Base-by-base conservation (phyloP, 768 basidiomycete species). In the Suillus sp. region DNA sequence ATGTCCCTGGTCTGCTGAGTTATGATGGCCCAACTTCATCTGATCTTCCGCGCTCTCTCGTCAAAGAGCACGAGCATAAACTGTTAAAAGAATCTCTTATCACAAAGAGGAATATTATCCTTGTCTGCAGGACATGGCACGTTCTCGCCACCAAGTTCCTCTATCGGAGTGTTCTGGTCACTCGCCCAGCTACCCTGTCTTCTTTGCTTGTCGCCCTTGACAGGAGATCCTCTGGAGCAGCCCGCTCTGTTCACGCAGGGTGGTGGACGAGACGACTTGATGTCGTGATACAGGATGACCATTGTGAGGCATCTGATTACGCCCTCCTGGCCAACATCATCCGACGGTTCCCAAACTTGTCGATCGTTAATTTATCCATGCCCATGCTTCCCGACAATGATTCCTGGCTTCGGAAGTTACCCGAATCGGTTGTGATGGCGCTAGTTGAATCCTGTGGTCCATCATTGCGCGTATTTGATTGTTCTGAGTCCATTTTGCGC, bases 201-300 rank as follows among this genome's bases (percentile, higher is more conserved):
- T 62, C 67, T 20, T 64, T 73, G 27, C 34, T 63, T 10, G 50
- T 57, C 37, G 64, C 69, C 11, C 62, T 73, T 22, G 55, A 67
- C 50, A 62, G 48, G 48, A 53, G 55, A 13, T 10, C 61, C 30
- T 58, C 59, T 51, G 61, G 57, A 53, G 16, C 59, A 30, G 57
- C 58, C 34, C 38, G 51, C 51, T 64, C 48, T 45, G 62, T 51
- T 45, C 48, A 60, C 30, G 59, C 64, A 13, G 73, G 71, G 34
- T 68, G 70, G 70, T 73, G 72, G 73, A 67, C 72, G 25, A 73
- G 57, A 57, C 64, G 72, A 37, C 61, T 73, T 34, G 72, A 73
- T 56, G 62, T 73, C 11, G 50, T 71, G 54, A 66, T 75, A 25
- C 59, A 65, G 13, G 68, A 71, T 37, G 68, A 75, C n/a, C 68